Percentiles rank a stretch among this genome's conserved stretches.
Evolutionary conservation across 352 stramenopile genomes (phyloP).

Genomic region (Peronospora belbahrii): DNA sequence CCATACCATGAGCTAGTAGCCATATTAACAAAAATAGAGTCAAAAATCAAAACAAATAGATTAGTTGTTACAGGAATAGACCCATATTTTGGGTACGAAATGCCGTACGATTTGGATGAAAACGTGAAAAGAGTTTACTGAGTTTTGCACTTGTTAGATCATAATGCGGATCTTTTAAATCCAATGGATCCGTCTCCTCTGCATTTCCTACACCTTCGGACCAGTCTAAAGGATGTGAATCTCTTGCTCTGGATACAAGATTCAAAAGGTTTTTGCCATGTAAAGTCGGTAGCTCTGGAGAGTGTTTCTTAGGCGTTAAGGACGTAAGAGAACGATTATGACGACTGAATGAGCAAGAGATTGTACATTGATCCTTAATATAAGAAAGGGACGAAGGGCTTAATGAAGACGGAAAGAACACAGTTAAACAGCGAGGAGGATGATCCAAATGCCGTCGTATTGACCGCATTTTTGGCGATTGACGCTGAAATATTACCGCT

Average conservation of each 20-base stretch:
- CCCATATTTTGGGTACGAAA: too few species aligned
- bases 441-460: neutral
- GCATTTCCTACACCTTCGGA: conserved; percentile 34
- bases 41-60: too few species aligned
- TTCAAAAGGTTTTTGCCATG: conserved; percentile 58
- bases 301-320: conserved; percentile 5
- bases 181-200: conserved; percentile 37
- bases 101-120: conserved; percentile 42
- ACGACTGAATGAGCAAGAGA: neutral
- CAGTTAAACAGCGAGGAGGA: neutral
- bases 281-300: conserved; percentile 26
- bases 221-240: conserved; percentile 58
- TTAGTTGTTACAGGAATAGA: too few species aligned
- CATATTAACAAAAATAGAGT: neutral
- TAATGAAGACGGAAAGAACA: neutral
- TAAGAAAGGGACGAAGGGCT: neutral
- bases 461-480: neutral
- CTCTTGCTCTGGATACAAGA: conserved; percentile 47
- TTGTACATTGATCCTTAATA: neutral
- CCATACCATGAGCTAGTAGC: conserved; percentile 37
- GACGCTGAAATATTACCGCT: neutral
- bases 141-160: conserved; percentile 73
- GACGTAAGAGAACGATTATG: conserved; percentile 10
- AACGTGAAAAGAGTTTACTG: conserved; percentile 57
- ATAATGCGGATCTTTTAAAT: conserved; percentile 80